phyloP scores from a whole-genome alignment of 352 stramenopile species.

The Pythium dissimile region DNA sequence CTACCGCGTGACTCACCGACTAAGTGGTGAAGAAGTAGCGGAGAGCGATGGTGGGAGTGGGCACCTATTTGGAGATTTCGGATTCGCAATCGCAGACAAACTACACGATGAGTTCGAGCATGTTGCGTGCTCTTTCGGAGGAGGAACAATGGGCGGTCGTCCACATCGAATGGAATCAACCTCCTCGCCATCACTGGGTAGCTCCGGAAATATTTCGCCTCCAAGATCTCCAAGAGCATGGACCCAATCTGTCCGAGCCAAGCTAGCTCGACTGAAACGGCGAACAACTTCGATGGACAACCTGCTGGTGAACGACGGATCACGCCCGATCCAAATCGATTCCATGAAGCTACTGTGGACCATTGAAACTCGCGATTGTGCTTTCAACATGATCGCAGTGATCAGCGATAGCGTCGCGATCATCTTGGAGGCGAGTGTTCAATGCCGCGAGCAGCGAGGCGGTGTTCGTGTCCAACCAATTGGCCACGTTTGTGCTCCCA shows the following conservation, averaged over 20 bases:
- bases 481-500: too few relatives aligned
- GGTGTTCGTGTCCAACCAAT: not conserved
- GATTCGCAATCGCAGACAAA: slow-evolving; percentile 26
- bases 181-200: not conserved
- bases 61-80: slow-evolving; percentile 23
- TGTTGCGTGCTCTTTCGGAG: slow-evolving; percentile 48
- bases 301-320: slow-evolving; percentile 63
- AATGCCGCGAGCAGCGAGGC: slow-evolving; percentile 9
- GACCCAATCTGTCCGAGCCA: slow-evolving; percentile 50
- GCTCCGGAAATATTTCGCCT: slow-evolving; percentile 14
- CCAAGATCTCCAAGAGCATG: slow-evolving; percentile 40
- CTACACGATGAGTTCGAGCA: slow-evolving; percentile 48
- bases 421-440: slow-evolving; percentile 33
- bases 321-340: slow-evolving; percentile 75
- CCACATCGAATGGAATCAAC: slow-evolving; percentile 21
- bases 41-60: slow-evolving; percentile 13
- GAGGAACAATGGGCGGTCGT: slow-evolving; percentile 17
- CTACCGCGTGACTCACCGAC: slow-evolving; percentile 33
- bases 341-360: slow-evolving; percentile 82
- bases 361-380: slow-evolving; percentile 62
- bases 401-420: slow-evolving; percentile 46
- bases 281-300: slow-evolving; percentile 73
- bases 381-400: slow-evolving; percentile 69
- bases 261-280: slow-evolving; percentile 51
- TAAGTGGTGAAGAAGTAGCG: not conserved